A percentile compares a stretch with the other conserved stretches of the same genome.
These are phyloP conservation scores for Gracilaria vermiculophylla DNA, from an alignment of 23 red algal species.

Conservation along the genomic window DNA sequence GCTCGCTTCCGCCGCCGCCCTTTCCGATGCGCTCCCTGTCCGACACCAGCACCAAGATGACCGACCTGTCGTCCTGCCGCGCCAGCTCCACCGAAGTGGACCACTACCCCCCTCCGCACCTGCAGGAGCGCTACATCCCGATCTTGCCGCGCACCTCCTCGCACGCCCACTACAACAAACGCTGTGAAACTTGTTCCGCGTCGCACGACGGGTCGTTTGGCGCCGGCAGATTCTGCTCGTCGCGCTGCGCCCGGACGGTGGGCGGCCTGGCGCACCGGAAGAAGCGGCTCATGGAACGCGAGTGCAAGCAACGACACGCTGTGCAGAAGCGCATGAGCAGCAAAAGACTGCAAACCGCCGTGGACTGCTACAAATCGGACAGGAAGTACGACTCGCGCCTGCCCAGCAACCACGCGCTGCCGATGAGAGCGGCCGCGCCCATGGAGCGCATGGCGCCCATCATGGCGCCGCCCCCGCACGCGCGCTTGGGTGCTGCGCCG, in stretches of 20 bases:
- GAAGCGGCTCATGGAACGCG: slow-evolving; percentile 64
- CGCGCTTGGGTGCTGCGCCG: not conserved
- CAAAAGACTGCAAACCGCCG: not conserved
- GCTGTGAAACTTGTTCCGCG: slow-evolving; percentile 52
- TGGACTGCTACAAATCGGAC: not conserved
- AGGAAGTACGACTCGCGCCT: not conserved
- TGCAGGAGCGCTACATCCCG: slow-evolving; percentile 35
- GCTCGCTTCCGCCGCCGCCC: slow-evolving; percentile 4
- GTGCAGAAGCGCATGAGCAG: not conserved
- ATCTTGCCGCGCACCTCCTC: slow-evolving; percentile 50
- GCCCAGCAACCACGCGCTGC: not conserved
- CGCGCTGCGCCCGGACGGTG: slow-evolving; percentile 62
- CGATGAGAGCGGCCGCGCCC: not conserved
- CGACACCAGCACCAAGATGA: slow-evolving; percentile 8
- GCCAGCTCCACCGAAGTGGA: not conserved
- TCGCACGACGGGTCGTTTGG: slow-evolving; percentile 71
- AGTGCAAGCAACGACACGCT: slow-evolving; percentile 14
- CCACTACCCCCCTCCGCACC: not conserved
- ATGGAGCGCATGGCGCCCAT: not conserved
- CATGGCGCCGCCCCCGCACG: not conserved
- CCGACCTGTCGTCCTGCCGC: slow-evolving; percentile 1
- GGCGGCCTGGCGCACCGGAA: slow-evolving; percentile 61
- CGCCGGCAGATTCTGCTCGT: slow-evolving; percentile 59
- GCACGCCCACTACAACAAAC: slow-evolving; percentile 24
- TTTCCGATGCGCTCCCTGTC: not conserved